phyloP scores from a whole-genome alignment of 139 green algal species.

The Gonium pectorale region DNA sequence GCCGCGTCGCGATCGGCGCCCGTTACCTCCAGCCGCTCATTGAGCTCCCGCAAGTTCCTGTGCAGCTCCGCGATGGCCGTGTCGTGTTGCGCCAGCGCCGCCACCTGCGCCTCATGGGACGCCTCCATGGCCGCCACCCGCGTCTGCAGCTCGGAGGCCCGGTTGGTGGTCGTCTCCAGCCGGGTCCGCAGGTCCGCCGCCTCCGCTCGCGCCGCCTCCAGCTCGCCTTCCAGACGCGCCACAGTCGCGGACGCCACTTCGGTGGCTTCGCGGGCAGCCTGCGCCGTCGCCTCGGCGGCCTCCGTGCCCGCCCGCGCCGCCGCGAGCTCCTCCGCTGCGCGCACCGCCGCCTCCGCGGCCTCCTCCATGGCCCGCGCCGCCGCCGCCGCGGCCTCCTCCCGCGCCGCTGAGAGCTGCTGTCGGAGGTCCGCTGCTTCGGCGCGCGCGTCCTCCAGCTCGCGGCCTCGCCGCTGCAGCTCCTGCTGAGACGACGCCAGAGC shows the following conservation, averaged over 20 bases:
- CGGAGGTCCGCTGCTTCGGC: background rate
- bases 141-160: conserved; percentile 30
- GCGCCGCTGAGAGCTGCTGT: background rate
- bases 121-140: conserved; percentile 26
- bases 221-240: background rate
- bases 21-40: background rate
- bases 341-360: background rate
- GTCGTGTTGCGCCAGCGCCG: conserved; percentile 39
- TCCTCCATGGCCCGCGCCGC: background rate
- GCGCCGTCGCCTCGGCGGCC: background rate
- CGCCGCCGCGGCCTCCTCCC: conserved; percentile 1
- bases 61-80: conserved; percentile 38
- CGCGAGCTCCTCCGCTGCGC: conserved; percentile 10
- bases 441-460: conserved; percentile 27
- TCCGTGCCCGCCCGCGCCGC: background rate
- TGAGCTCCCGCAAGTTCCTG: background rate
- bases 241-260: background rate
- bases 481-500: background rate
- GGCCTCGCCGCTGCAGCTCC: background rate
- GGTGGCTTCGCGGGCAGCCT: background rate
- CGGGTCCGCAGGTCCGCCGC: background rate
- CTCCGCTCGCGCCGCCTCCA: background rate
- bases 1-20: background rate
- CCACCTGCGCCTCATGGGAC: conserved; percentile 21
- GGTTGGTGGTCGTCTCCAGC: background rate